Evolutionary conservation across 305 asterid species (phyloP), one percentile per base, ranked within the genome.

Genomic region (Fraxinus xanthoxyloides): DNA sequence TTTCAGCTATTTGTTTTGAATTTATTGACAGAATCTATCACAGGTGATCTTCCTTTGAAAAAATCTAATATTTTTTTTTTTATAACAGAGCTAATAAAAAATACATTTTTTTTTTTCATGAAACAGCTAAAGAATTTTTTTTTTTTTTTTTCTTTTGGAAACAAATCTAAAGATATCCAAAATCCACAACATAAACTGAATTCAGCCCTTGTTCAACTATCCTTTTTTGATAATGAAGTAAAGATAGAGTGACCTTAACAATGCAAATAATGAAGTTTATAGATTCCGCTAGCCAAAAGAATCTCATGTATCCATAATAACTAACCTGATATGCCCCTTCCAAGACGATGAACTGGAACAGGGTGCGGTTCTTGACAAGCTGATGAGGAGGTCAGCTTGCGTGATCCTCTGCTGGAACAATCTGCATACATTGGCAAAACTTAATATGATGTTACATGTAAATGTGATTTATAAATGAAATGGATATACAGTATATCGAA

Each of bases 271-370:
- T 7, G 8, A 65, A 65, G 35, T 26, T 17, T 76, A 24, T 74
- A 32, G 23, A 30, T 28, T 3, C 59, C 7, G 24, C 19, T n/a
- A n/a, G 5, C 59, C 23, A 81, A 80, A 30, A 82, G 72, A 85
- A 76, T 72, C 30, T 82, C 86, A 67, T 40, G 76, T 56, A 76
- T 81, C 48, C 72, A 73, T 54, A 67, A 54, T 43, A 78, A 79
- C 90, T 86, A 82, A 94, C 98, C 99, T 51, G 99, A 95, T 75
- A 98, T 95, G 77, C 98, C 98, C 87, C 98, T 92, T 83, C 99
- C 99, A 82, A 96, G 97, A 72, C 98, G 93, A 86, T 96, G 99
- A 86, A 94, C 99, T 75, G 99, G 99, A 84, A 89, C 97, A 75
- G 97, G 94, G 86, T 87, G 90, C 26, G 87, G 77, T 77, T 89